Percentiles rank a stretch among this genome's conserved stretches.
phyloP scores from a whole-genome alignment of 176 grass and related monocot genomes.

The Panicum miliaceum region DNA sequence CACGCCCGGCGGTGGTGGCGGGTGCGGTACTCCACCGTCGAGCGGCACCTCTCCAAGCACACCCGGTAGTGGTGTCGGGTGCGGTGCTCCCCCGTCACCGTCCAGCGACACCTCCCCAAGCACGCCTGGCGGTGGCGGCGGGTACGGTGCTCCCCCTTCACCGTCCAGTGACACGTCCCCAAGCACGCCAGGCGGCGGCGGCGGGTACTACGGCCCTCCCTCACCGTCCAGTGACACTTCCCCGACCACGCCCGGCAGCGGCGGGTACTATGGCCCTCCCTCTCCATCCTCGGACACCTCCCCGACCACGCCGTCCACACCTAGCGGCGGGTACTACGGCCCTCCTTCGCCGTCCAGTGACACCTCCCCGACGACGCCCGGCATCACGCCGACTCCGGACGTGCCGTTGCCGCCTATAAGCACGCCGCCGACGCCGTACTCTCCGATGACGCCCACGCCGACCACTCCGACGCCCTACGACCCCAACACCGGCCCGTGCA shows the following conservation, averaged over 20 bases:
- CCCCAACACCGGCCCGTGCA: constrained; percentile 76
- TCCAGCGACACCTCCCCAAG: background rate
- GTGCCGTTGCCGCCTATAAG: constrained; percentile 35
- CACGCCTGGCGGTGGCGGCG: constrained; percentile 23
- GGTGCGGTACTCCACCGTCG: background rate
- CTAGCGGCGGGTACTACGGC: constrained; percentile 18
- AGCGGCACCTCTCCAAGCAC: constrained; percentile 22
- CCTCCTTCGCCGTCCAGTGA: background rate
- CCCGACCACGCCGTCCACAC: background rate
- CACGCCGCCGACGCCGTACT: constrained; percentile 41
- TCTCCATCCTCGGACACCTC: background rate
- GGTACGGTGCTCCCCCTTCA: background rate
- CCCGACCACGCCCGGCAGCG: background rate
- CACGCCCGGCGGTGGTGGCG: constrained; percentile 27
- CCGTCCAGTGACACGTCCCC: constrained; percentile 2
- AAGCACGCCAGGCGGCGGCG: background rate
- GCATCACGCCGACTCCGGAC: constrained; percentile 43
- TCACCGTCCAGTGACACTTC: constrained; percentile 4
- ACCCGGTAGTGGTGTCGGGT: background rate
- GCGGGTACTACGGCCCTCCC: background rate
- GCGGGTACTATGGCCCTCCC: background rate
- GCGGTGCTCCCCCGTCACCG: background rate
- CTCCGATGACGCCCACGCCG: constrained; percentile 59
- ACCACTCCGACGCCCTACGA: constrained; percentile 67
- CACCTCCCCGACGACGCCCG: background rate